phyloP scores from a whole-genome alignment of 2,329 filamentous ascomycete species.

The Lasiodiplodia hormozganensis region DNA sequence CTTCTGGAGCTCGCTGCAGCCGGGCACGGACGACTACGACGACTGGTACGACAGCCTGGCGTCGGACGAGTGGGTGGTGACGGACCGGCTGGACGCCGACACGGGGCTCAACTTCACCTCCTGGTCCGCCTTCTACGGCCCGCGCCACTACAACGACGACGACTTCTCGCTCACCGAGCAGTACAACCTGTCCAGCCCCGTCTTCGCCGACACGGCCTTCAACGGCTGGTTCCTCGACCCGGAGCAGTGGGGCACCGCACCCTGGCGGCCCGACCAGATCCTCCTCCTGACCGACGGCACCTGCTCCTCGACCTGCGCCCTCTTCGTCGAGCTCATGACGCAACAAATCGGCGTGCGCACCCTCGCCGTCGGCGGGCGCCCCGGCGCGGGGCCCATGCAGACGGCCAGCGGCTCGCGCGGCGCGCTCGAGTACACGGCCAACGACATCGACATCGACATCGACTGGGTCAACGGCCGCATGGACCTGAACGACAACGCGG shows the following conservation, averaged over 20 bases:
- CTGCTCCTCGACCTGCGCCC: conserved; percentile 63
- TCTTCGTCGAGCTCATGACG: conserved; percentile 60
- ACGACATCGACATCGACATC: conserved; percentile 45
- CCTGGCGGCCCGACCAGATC: conserved; percentile 46
- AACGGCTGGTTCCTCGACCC: background rate
- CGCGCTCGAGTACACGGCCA: conserved; percentile 42
- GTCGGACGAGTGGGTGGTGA: conserved; percentile 28
- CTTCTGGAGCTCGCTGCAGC: conserved; percentile 18
- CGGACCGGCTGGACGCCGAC: conserved; percentile 37
- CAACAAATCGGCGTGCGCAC: conserved; percentile 58
- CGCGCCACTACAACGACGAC: conserved; percentile 42
- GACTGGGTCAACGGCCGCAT: background rate
- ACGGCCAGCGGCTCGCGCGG: conserved; percentile 67
- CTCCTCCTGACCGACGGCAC: conserved; percentile 57
- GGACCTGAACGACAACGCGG: conserved; percentile 31
- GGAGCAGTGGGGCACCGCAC: conserved; percentile 25
- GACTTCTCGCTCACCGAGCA: conserved; percentile 45
- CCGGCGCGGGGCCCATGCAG: conserved; percentile 62
- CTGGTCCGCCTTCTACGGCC: conserved; percentile 55
- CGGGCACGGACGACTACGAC: conserved; percentile 30
- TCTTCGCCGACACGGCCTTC: conserved; percentile 24
- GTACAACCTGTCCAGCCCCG: conserved; percentile 32
- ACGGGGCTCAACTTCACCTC: conserved; percentile 45
- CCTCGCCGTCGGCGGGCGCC: conserved; percentile 64
- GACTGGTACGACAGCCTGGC: conserved; percentile 34